Conservation (phyloP, 176 grass and related monocot species). For the Triticum aestivum region DNA sequence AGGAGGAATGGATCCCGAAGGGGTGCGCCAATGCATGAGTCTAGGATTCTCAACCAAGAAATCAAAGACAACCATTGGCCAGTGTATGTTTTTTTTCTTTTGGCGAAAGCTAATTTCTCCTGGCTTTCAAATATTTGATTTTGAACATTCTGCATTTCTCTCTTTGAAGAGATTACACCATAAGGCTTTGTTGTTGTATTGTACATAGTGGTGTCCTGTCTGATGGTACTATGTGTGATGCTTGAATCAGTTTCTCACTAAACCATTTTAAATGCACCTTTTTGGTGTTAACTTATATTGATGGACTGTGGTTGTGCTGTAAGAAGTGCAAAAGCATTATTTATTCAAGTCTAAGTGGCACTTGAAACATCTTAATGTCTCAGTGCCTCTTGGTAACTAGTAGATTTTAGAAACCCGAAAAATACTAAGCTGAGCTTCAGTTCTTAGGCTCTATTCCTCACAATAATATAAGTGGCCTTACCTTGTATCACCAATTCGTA, state of each 20-base stretch:
- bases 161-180: background rate
- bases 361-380: conserved; percentile 1
- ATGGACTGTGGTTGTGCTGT: background rate
- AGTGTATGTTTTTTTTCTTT: conserved; percentile 54
- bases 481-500: background rate
- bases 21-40: conserved; percentile 87
- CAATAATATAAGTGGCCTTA: background rate
- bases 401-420: background rate
- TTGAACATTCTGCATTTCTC: conserved; percentile 1
- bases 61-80: conserved; percentile 92
- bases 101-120: background rate
- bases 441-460: conserved; percentile 20
- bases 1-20: conserved; percentile 95
- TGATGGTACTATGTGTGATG: background rate
- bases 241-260: background rate
- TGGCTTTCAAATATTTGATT: conserved; percentile 8
- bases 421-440: background rate
- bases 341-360: background rate
- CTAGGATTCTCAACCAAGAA: conserved; percentile 95
- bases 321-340: background rate
- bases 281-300: conserved; percentile 6
- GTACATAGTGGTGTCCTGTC: background rate
- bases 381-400: background rate
- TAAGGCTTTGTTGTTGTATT: too few species aligned
- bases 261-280: background rate